Base-by-base conservation (phyloP, 169 alveolate species). In the Ichthyophthirius multifiliis region DNA sequence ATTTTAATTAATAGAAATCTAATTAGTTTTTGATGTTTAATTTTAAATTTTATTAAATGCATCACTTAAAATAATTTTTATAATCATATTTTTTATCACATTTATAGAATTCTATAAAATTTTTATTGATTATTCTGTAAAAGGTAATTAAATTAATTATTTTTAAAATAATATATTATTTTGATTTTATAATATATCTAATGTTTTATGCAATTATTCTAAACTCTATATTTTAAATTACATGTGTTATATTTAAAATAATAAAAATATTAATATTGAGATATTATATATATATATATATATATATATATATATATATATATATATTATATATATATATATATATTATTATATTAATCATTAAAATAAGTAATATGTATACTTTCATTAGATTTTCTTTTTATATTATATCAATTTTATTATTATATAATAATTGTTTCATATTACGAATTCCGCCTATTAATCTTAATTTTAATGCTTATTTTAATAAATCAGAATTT, bases 91-190 rank as follows among this genome's bases (percentile, higher is more conserved):
- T 30, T 62, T 76, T 12, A 76, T 30, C 43, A 45, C 63, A 0
- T 41, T 27, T 12, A 76, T 27, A 6, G 48, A 46, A 2, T 62
- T 37, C 63, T 76, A 41, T 1, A 76, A n/a, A 5, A 48, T 39
- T 27, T 76, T 65, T 1, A 76, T 65, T 1, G 83, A 63, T 30
- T 48, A 37, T 63, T 76, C 63, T 23, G 83, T 76, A 15, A 76
- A 76, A 12, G 83, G 83, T 35, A 76, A 48, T 12, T 55, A 23
- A n/a, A 41, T 41, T 76, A 76, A 76, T 27, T 76, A 62, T 13
- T 76, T 76, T 76, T 76, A 75, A 37, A 48, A 63, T 13, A 73
- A 76, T 5, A 45, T 30, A 15, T 48, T 30, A 1, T 37, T 48
- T 39, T 76, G 76, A 18, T 55, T 55, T 55, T 55, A 27, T 16